A percentile compares a stretch with the other conserved stretches of the same genome.
Conservation (phyloP, 805 yeast species). For the Candida xiaguanensis region DNA sequence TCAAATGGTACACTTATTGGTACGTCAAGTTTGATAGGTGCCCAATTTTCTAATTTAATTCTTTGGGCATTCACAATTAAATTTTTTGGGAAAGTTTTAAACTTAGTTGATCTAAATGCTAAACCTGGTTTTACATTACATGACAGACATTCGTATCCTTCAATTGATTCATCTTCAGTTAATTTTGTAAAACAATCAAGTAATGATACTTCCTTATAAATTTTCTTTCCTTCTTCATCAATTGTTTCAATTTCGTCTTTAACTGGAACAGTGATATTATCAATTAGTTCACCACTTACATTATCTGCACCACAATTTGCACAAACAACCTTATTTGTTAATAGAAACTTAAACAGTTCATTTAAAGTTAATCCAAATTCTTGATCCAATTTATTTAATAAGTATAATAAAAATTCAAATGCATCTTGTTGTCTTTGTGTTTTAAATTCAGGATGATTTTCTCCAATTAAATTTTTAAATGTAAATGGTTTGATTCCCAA, state of each 20-base stretch:
- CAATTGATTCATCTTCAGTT: slow-evolving; percentile 51
- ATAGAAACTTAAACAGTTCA: slow-evolving; percentile 57
- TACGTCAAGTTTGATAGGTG: slow-evolving; percentile 75
- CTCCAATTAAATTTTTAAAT: slow-evolving; percentile 75
- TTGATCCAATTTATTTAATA: slow-evolving; percentile 60
- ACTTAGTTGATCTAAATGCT: slow-evolving; percentile 39
- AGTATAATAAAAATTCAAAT: slow-evolving; percentile 74
- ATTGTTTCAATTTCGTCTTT: slow-evolving; percentile 33
- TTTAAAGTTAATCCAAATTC: slow-evolving; percentile 45
- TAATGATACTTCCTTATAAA: slow-evolving; percentile 49
- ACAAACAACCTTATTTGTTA: slow-evolving; percentile 62
- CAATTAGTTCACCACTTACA: slow-evolving; percentile 52
- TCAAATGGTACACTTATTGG: slow-evolving; percentile 54
- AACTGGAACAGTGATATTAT: slow-evolving; percentile 62
- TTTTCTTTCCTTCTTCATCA: slow-evolving; percentile 42
- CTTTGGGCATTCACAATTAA: slow-evolving; percentile 74
- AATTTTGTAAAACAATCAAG: slow-evolving; percentile 44
- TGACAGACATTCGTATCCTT: slow-evolving; percentile 54
- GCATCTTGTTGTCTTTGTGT: slow-evolving; percentile 95
- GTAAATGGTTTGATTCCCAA: slow-evolving; percentile 73
- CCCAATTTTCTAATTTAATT: slow-evolving; percentile 85
- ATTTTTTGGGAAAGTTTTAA: slow-evolving; percentile 66
- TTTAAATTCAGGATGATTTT: slow-evolving; percentile 74
- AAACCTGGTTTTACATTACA: slow-evolving; percentile 42
- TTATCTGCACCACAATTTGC: slow-evolving; percentile 57